Conservation (phyloP, 2,329 filamentous ascomycete genomes). For the Byssoonygena ceratinophila region DNA sequence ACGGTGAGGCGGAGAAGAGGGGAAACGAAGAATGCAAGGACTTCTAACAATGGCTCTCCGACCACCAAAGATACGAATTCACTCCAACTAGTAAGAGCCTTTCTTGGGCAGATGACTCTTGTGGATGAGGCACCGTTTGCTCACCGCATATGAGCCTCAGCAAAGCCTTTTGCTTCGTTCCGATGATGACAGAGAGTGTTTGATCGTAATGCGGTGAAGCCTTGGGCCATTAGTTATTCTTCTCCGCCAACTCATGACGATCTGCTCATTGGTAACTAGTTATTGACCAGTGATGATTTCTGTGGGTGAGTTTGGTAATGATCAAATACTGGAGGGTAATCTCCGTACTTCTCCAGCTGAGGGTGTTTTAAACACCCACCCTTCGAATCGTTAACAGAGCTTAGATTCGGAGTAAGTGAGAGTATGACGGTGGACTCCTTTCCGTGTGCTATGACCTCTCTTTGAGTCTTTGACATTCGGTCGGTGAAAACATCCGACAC, state of each 20-base stretch:
- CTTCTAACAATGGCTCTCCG: background rate
- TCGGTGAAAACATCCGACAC: slow-evolving; percentile 6
- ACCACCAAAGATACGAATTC: background rate
- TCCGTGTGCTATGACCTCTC: slow-evolving; percentile 8
- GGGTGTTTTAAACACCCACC: too few species aligned
- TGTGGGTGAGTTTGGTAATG: too few species aligned
- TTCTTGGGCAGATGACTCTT: slow-evolving; percentile 4
- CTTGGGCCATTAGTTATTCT: background rate
- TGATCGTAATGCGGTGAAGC: slow-evolving; percentile 5
- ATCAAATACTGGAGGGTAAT: too few species aligned
- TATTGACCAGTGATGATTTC: too few species aligned
- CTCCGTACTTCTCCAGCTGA: too few species aligned
- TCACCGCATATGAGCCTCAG: slow-evolving; percentile 7
- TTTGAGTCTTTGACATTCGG: background rate
- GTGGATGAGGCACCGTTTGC: background rate
- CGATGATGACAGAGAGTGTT: background rate
- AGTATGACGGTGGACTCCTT: background rate
- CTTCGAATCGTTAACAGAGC: background rate
- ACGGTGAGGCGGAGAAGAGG: background rate
- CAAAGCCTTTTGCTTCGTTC: background rate
- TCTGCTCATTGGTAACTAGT: too few species aligned
- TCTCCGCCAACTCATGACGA: background rate
- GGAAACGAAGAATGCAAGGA: background rate
- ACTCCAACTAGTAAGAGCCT: background rate
- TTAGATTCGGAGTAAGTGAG: background rate